Conservation (phyloP, 768 basidiomycete genomes). For the Polyporus arcularius region DNA sequence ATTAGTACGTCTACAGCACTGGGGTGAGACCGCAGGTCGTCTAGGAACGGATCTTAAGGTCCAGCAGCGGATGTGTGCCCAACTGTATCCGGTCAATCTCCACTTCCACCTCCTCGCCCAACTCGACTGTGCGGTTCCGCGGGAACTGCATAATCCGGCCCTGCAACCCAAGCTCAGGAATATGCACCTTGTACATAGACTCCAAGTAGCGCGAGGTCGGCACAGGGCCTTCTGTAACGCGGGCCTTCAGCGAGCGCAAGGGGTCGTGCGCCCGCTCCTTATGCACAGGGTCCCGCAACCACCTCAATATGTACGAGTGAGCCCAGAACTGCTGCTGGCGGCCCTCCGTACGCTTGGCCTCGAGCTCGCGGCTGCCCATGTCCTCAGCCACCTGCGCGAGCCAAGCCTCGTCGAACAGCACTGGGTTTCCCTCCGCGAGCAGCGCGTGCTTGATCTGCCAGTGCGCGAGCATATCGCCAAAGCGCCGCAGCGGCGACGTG, state of each 20-base stretch:
- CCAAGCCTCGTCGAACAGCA: conserved; percentile 47
- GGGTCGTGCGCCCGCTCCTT: conserved; percentile 30
- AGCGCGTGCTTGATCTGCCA: conserved; percentile 92
- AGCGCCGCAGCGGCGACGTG: conserved; percentile 89
- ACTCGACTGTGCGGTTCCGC: not conserved
- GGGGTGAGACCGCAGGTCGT: not conserved
- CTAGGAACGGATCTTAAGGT: not conserved
- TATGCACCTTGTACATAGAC: not conserved
- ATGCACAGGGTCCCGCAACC: conserved; percentile 28
- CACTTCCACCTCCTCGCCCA: conserved; percentile 7
- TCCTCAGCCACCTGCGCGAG: conserved; percentile 45
- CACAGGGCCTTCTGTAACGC: not conserved
- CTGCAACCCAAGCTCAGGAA: conserved; percentile 13
- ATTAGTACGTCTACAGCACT: not conserved
- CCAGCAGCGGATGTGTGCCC: conserved; percentile 6
- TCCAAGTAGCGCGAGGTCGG: not conserved
- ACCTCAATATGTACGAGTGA: conserved; percentile 40
- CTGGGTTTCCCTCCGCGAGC: conserved; percentile 37
- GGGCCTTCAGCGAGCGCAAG: conserved; percentile 29
- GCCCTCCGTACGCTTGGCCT: conserved; percentile 31
- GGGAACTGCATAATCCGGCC: not conserved
- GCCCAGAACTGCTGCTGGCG: conserved; percentile 43
- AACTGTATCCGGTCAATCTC: conserved; percentile 3
- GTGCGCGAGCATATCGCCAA: conserved; percentile 76
- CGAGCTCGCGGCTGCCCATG: conserved; percentile 39